These are phyloP conservation scores for Magnusiomyces fungicola DNA, from an alignment of 1,139 yeast genomes.

Conservation along the genomic window DNA sequence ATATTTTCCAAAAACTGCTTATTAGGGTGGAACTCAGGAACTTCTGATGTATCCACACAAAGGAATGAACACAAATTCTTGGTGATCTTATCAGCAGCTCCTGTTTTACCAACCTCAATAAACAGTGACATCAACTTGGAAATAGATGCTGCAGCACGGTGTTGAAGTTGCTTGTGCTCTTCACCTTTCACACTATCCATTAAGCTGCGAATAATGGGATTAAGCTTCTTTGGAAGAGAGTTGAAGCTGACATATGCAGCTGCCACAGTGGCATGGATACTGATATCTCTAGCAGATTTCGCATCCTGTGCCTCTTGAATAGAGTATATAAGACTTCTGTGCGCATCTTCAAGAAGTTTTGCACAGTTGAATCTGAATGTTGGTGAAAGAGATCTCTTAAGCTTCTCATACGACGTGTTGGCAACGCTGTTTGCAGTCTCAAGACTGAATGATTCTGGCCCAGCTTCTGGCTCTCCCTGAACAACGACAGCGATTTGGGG, in stretches of 20 bases:
- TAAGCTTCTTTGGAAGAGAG: slow-evolving; percentile 71
- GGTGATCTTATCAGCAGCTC: slow-evolving; percentile 80
- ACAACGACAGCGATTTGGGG: slow-evolving; percentile 86
- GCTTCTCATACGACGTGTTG: slow-evolving; percentile 56
- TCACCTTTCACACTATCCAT: slow-evolving; percentile 92
- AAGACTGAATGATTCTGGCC: slow-evolving; percentile 84
- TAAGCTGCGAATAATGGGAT: slow-evolving; percentile 79
- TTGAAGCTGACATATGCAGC: slow-evolving; percentile 46
- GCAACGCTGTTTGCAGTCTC: slow-evolving; percentile 69
- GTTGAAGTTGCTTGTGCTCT: slow-evolving; percentile 57
- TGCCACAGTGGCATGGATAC: slow-evolving; percentile 72
- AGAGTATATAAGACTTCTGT: slow-evolving; percentile 56
- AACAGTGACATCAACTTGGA: slow-evolving; percentile 56
- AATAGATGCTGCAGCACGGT: slow-evolving; percentile 62
- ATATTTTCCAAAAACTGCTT: slow-evolving; percentile 49
- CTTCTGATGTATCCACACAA: slow-evolving; percentile 94
- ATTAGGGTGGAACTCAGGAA: slow-evolving; percentile 82
- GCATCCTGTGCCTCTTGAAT: slow-evolving; percentile 62
- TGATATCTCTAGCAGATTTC: slow-evolving; percentile 46
- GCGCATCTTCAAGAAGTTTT: slow-evolving; percentile 74
- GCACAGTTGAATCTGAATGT: slow-evolving; percentile 64
- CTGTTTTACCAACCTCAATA: slow-evolving; percentile 48
- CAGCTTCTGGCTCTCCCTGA: slow-evolving; percentile 92
- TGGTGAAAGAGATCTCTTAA: slow-evolving; percentile 59
- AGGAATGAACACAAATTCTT: slow-evolving; percentile 88